Evolutionary conservation across 2,329 filamentous ascomycete species (phyloP).

Genomic region (Aspergillus niger): DNA sequence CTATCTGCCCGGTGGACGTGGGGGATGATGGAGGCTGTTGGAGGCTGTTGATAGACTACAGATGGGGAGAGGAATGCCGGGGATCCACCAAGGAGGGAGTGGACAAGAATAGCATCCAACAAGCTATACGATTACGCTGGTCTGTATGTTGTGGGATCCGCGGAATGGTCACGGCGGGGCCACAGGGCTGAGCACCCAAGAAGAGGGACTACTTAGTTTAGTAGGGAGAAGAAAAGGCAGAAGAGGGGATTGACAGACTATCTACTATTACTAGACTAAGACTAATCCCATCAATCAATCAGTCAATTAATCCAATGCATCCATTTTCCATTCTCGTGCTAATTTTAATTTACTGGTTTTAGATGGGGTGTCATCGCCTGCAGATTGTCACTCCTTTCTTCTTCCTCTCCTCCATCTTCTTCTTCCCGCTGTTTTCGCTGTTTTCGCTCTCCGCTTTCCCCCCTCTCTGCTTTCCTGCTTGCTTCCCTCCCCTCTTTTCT

Average conservation of each 20-base stretch:
- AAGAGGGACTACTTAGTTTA: background rate
- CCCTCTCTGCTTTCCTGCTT: background rate
- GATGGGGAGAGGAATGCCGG: no score
- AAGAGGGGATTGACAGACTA: background rate
- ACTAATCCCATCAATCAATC: no score
- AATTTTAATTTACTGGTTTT: background rate
- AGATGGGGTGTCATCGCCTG: constrained; percentile 1
- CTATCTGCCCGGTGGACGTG: no score
- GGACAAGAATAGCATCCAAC: no score
- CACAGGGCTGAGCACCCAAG: constrained; percentile 17
- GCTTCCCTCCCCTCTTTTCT: background rate
- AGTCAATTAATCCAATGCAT: no score
- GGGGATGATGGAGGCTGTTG: no score
- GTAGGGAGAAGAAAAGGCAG: background rate
- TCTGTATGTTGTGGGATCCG: background rate
- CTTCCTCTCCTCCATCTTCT: background rate
- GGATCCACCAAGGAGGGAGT: no score
- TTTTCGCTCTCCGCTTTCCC: background rate
- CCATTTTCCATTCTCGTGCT: background rate
- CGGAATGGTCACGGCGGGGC: constrained; percentile 10
- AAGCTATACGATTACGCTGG: no score
- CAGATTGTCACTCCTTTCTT: background rate
- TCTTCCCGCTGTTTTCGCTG: background rate
- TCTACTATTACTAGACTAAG: no score
- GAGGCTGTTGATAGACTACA: no score